Conservation (phyloP, 768 basidiomycete species). For the Sarcodon sp. region DNA sequence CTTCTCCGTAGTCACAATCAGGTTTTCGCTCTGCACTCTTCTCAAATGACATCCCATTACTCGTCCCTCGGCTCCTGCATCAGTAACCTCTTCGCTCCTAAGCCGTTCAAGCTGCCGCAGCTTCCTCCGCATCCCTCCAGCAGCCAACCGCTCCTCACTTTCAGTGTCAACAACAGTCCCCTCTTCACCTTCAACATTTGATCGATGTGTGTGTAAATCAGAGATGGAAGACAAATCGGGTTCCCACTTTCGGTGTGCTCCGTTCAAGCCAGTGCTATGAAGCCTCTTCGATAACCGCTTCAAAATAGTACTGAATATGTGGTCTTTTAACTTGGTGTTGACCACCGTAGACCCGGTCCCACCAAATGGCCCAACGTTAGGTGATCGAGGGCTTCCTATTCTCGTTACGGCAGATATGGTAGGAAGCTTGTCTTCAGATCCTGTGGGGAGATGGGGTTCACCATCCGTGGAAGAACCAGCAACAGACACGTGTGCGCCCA, state of each 20-base stretch:
- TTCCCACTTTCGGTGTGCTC: constrained; percentile 20
- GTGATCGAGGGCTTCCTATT: not conserved
- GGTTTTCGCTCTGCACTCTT: constrained; percentile 43
- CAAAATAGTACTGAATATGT: constrained; percentile 85
- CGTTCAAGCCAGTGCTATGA: not conserved
- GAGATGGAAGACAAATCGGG: constrained; percentile 9
- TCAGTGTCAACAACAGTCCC: constrained; percentile 27
- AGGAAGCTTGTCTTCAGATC: not conserved
- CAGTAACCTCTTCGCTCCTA: constrained; percentile 21
- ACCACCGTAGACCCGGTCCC: constrained; percentile 90
- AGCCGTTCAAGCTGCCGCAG: constrained; percentile 26
- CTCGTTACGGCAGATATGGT: not conserved
- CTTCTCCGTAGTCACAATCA: constrained; percentile 23
- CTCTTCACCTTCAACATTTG: constrained; percentile 41
- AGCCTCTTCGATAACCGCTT: constrained; percentile 47
- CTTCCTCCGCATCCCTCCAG: constrained; percentile 10
- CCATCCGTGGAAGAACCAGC: too few relatives aligned
- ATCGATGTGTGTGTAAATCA: not conserved
- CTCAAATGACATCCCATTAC: not conserved
- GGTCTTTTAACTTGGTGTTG: constrained; percentile 89
- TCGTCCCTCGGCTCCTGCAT: not conserved
- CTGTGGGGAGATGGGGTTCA: not conserved
- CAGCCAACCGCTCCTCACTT: constrained; percentile 13
- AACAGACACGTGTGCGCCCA: not conserved
- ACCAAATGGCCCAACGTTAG: constrained; percentile 36